Conservation (phyloP, 257 asterid genomes). For the Nicotiana sylvestris region DNA sequence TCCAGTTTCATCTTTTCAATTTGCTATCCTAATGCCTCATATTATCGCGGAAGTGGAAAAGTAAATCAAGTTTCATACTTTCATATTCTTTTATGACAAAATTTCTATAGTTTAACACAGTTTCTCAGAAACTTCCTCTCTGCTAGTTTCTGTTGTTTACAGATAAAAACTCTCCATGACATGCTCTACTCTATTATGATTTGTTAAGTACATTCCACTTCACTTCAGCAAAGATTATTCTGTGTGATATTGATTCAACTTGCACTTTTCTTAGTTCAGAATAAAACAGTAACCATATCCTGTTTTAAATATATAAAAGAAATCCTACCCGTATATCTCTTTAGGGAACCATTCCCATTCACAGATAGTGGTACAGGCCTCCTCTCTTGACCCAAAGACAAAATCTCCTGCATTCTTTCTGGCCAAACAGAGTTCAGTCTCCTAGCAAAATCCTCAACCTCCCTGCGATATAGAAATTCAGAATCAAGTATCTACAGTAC, state of each 20-base stretch:
- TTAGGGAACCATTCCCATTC: slow-evolving; percentile 67
- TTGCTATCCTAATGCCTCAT: too few relatives aligned
- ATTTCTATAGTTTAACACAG: background rate
- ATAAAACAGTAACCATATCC: background rate
- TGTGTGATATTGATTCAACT: background rate
- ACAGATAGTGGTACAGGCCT: slow-evolving; percentile 46
- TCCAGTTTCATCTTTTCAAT: background rate
- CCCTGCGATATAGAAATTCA: slow-evolving; percentile 38
- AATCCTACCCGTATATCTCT: slow-evolving; percentile 51
- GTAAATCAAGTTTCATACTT: too few relatives aligned
- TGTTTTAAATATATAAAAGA: slow-evolving; percentile 3
- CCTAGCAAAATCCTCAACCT: slow-evolving; percentile 97
- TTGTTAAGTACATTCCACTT: background rate
- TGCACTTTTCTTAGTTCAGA: background rate
- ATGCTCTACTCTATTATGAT: background rate
- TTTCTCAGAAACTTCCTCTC: background rate
- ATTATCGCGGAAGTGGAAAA: too few relatives aligned
- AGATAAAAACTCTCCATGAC: background rate
- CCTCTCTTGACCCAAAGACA: slow-evolving; percentile 72
- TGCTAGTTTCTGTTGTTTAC: background rate
- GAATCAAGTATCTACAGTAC: slow-evolving; percentile 20
- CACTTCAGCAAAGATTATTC: background rate
- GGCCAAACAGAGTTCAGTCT: slow-evolving; percentile 96
- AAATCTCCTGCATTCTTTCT: slow-evolving; percentile 79
- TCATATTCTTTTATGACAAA: too few relatives aligned